Conservation (phyloP, 1,139 yeast species). For the Kodamaea anthophila region DNA sequence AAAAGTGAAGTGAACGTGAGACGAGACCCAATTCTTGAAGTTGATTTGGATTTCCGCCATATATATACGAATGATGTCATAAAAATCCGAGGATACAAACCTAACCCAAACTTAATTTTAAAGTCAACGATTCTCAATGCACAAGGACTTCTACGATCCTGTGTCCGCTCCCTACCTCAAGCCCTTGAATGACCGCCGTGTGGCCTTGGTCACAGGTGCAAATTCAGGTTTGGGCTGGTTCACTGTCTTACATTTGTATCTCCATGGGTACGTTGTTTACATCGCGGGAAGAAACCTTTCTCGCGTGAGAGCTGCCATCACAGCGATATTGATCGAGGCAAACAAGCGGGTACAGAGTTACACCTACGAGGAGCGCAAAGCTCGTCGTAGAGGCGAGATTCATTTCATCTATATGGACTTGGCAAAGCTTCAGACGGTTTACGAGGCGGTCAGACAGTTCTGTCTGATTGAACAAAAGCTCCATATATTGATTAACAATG, state of each 20-base stretch:
- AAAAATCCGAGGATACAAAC: too few species aligned
- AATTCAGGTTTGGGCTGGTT: conserved; percentile 77
- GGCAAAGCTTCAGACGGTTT: conserved; percentile 25
- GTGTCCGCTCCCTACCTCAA: conserved; percentile 31
- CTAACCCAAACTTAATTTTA: too few species aligned
- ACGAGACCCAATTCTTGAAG: too few species aligned
- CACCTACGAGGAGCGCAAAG: conserved; percentile 12
- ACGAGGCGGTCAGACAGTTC: conserved; percentile 24
- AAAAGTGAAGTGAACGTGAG: conserved; percentile 1
- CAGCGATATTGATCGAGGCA: conserved; percentile 52
- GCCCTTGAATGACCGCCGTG: conserved; percentile 41
- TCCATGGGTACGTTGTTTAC: conserved; percentile 74
- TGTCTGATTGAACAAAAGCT: conserved; percentile 20
- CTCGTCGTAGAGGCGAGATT: conserved; percentile 21
- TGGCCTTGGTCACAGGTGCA: conserved; percentile 75
- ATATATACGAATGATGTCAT: too few species aligned
- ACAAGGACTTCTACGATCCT: conserved; percentile 17
- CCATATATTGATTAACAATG: conserved; percentile 35
- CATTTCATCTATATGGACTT: conserved; percentile 29
- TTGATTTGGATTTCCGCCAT: too few species aligned
- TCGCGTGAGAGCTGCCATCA: conserved; percentile 52
- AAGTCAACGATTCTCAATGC: conserved; percentile 2
- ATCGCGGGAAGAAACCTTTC: conserved; percentile 61
- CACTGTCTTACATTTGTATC: conserved; percentile 65
- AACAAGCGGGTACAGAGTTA: conserved; percentile 19